Base-by-base conservation (phyloP, 306 rosid genomes). In the Cicer cuneatum region DNA sequence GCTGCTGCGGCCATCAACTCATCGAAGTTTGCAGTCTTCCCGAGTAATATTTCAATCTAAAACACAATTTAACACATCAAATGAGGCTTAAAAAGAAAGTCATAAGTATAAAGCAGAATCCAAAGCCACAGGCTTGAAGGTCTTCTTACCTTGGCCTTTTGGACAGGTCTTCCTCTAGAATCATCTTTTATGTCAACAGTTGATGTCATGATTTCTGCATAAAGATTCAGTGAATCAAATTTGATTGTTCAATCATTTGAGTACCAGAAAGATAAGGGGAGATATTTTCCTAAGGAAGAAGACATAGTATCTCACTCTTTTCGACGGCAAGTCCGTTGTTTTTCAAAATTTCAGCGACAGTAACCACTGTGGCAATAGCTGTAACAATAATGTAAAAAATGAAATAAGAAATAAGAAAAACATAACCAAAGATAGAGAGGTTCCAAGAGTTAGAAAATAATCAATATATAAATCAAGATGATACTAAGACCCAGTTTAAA, bases 331-430 rank as follows among this genome's bases (percentile, higher is more conserved):
- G 83, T 21, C 90, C 96, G 16, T 87, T 88, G 78, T 90, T 89
- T 81, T 90, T 90, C 84, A 90, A 75, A 42, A 90, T 90, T 82
- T 90, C 96, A 71, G 96, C 92, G 73, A 88, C 85, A 10, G 93
- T 87, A 11, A 88, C 96, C 51, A 90, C 96, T 0, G 96, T 88
- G 18, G 96, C 89, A 84, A 90, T 90, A 69, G 96, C 96, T 90
- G 86, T 29, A 47, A 43, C 65, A 66, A 51, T 1, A 72, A 61
- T 83, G 5, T 7, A 42, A 8, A 64, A n/a, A 57, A 19, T 33
- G 1, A 69, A 15, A 74, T 78, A 63, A 65, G 81, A 74, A 54
- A 72, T 48, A 41, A 13, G 42, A 69, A 18, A 70, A 52, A 38
- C 8, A 1, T 14, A 29, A 56, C 19, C 69, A 9, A 15, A 8